phyloP scores from a whole-genome alignment of 345 rosid genomes.

The Ailanthus altissimus region DNA sequence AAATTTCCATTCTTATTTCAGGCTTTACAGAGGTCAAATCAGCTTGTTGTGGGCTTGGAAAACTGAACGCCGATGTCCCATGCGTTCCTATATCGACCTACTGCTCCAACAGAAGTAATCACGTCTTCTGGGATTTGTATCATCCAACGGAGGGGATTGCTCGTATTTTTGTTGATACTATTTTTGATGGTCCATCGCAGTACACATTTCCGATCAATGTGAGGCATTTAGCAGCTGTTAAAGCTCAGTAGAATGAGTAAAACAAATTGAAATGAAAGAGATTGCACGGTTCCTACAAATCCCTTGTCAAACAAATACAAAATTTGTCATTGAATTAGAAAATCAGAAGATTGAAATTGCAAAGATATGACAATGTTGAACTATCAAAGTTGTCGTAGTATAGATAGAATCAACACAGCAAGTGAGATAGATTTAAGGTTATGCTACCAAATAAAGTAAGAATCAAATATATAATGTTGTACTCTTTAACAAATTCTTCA shows the following conservation, averaged over 20 bases:
- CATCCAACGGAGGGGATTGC: slow-evolving; percentile 74
- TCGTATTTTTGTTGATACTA: slow-evolving; percentile 42
- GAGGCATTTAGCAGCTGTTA: slow-evolving; percentile 43
- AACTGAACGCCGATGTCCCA: slow-evolving; percentile 47
- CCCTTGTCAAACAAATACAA: neutral
- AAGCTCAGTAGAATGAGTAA: neutral
- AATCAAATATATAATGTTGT: neutral
- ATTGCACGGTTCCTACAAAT: neutral
- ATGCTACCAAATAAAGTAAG: neutral
- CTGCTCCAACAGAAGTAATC: slow-evolving; percentile 65
- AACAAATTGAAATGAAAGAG: neutral
- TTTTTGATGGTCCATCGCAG: slow-evolving; percentile 43
- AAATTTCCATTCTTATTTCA: slow-evolving; percentile 28
- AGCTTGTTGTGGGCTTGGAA: slow-evolving; percentile 82
- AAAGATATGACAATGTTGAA: neutral
- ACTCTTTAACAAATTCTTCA: neutral
- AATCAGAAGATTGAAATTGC: neutral
- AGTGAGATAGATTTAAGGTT: neutral
- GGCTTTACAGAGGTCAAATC: slow-evolving; percentile 60
- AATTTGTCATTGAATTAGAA: neutral
- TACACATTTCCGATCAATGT: slow-evolving; percentile 50
- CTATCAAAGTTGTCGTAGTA: neutral
- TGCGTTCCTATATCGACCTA: slow-evolving; percentile 53
- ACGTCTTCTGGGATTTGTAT: slow-evolving; percentile 74
- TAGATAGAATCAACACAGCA: neutral